A percentile compares a stretch with the other conserved stretches of the same genome.
Conservation (phyloP, 768 basidiomycete species). For the Rhodotorula sphaerocarpa region DNA sequence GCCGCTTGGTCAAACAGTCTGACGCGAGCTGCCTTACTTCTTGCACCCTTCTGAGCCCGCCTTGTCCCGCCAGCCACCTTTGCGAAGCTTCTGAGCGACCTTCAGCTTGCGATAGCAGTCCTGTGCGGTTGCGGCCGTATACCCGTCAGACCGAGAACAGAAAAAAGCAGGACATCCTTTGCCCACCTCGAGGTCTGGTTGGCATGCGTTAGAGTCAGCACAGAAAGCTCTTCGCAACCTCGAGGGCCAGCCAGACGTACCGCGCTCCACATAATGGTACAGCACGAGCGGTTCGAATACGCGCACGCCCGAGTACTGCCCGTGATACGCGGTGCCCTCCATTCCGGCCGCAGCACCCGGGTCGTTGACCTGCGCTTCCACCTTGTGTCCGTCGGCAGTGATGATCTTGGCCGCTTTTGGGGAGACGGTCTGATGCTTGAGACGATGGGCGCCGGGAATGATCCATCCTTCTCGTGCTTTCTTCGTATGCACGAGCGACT, state of each 20-base stretch:
- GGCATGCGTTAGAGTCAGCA: no score
- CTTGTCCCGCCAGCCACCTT: conserved; percentile 3
- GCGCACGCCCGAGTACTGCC: neutral
- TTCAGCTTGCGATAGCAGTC: conserved; percentile 4
- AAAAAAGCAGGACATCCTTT: no score
- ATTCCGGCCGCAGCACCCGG: no score
- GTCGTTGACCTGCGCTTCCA: neutral
- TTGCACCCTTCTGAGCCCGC: conserved; percentile 5
- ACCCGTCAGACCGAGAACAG: no score
- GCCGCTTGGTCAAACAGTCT: no score
- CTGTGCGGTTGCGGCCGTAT: no score
- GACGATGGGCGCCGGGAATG: conserved; percentile 7
- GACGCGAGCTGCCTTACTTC: neutral
- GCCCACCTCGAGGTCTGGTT: neutral
- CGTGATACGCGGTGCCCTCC: conserved; percentile 1
- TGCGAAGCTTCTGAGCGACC: neutral
- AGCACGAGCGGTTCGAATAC: conserved; percentile 5
- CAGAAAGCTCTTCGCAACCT: no score
- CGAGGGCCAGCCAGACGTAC: no score
- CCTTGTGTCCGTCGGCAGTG: neutral
- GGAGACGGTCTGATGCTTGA: neutral
- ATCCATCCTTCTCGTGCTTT: neutral
- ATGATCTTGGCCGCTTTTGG: neutral
- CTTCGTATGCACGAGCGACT: conserved; percentile 3
- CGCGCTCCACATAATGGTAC: conserved; percentile 10